Conservation (phyloP, 169 alveolate species). For the Perkinsus olseni region DNA sequence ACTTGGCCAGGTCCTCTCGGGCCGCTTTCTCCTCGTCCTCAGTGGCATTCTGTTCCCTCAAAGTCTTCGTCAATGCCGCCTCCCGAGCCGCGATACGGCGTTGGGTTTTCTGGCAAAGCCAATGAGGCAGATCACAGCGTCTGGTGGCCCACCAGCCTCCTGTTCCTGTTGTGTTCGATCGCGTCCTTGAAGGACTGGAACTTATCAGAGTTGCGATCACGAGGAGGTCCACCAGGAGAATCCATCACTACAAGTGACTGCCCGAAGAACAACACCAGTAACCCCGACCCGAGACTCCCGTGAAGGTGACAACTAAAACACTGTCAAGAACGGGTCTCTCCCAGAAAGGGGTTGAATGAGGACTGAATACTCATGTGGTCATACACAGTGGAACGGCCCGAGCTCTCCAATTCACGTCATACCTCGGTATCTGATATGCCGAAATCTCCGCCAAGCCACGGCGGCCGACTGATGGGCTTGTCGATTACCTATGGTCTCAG, state of each 20-base stretch:
- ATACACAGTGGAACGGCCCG: too few species aligned
- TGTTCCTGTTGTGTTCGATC: not conserved
- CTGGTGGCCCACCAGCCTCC: not conserved
- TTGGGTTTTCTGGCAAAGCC: not conserved
- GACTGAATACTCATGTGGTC: too few species aligned
- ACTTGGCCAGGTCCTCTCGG: not conserved
- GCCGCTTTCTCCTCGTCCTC: not conserved
- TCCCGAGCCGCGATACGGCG: not conserved
- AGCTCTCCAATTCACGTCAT: too few species aligned
- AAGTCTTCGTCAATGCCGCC: not conserved
- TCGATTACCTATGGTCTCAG: not conserved
- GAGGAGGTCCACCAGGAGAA: not conserved
- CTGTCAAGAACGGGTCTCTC: too few species aligned
- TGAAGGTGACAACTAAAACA: too few species aligned
- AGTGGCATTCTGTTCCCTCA: not conserved
- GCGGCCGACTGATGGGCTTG: not conserved
- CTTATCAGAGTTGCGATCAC: not conserved
- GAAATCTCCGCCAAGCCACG: not conserved
- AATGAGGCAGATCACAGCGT: too few species aligned
- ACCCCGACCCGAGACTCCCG: too few species aligned
- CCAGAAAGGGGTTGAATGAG: too few species aligned
- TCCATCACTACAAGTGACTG: not conserved
- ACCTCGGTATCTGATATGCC: not conserved
- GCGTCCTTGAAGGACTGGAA: constrained; percentile 2
- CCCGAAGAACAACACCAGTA: too few species aligned